Evolutionary conservation across 257 asterid species (phyloP).

Genomic region (Petunia axillaris): DNA sequence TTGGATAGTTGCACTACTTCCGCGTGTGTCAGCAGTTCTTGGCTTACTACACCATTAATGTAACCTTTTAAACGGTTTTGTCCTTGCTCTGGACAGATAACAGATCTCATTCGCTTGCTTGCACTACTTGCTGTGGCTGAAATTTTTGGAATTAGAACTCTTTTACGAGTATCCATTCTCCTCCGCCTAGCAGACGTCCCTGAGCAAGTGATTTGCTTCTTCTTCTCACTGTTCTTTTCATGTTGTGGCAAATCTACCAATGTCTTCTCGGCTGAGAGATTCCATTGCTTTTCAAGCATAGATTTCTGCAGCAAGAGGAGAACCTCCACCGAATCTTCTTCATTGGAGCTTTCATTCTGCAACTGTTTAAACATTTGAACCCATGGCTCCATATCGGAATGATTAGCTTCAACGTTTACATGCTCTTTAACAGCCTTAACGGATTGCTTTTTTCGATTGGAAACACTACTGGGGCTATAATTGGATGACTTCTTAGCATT

Average conservation of each 20-base stretch:
- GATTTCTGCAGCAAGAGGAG: constrained; percentile 84
- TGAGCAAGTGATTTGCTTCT: constrained; percentile 56
- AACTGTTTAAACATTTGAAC: constrained; percentile 34
- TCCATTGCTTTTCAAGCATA: constrained; percentile 96
- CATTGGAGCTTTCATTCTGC: constrained; percentile 38
- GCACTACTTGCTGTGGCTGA: constrained; percentile 28
- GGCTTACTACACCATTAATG: constrained; percentile 63
- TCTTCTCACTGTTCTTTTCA: constrained; percentile 32
- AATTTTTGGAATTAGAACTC: constrained; percentile 34
- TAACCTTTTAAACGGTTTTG: constrained; percentile 67
- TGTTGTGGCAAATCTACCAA: constrained; percentile 26
- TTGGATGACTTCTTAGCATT: constrained; percentile 52
- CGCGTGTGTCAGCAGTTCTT: constrained; percentile 73
- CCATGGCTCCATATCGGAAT: constrained; percentile 44
- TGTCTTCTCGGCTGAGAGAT: constrained; percentile 53
- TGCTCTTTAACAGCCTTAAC: constrained; percentile 60
- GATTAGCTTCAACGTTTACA: constrained; percentile 41
- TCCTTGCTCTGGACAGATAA: constrained; percentile 54
- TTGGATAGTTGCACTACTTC: constrained; percentile 81
- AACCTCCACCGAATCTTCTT: constrained; percentile 59
- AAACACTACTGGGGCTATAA: constrained; percentile 32
- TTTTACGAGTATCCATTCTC: constrained; percentile 59
- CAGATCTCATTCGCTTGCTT: constrained; percentile 48
- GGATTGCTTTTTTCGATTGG: constrained; percentile 48
- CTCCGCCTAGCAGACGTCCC: constrained; percentile 83